phyloP scores from a whole-genome alignment of 805 yeast genomes.

The Starmerella vitae region DNA sequence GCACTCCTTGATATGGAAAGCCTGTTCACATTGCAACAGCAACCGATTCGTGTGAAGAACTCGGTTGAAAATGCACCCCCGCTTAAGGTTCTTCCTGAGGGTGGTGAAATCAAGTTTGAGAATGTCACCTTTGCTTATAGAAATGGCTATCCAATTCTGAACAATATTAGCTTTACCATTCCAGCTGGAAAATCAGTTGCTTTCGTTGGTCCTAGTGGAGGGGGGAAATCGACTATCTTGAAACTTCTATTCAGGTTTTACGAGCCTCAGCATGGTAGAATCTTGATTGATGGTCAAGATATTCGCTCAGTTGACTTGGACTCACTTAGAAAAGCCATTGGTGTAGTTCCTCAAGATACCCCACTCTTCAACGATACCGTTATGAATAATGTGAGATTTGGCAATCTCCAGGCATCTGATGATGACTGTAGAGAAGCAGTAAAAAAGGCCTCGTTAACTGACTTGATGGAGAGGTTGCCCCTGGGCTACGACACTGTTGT shows the following conservation, averaged over 20 bases:
- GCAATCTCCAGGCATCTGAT: conserved; percentile 58
- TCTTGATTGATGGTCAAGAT: conserved; percentile 80
- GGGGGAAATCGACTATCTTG: conserved; percentile 85
- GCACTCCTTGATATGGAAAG: conserved; percentile 93
- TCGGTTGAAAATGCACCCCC: conserved; percentile 45
- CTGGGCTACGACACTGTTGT: conserved; percentile 76
- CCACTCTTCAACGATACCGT: conserved; percentile 89
- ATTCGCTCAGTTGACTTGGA: conserved; percentile 61
- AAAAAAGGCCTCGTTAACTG: conserved; percentile 52
- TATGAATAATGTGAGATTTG: conserved; percentile 76
- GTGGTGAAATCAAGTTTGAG: conserved; percentile 75
- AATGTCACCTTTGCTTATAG: conserved; percentile 89
- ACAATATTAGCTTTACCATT: conserved; percentile 66
- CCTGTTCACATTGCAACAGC: conserved; percentile 68
- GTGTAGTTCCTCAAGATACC: conserved; percentile 96
- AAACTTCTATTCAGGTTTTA: conserved; percentile 78
- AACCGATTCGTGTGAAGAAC: conserved; percentile 53
- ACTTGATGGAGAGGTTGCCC: conserved; percentile 56
- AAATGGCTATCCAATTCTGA: conserved; percentile 72
- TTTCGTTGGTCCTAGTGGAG: conserved; percentile 91
- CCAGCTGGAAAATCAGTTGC: conserved; percentile 90
- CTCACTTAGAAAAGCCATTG: conserved; percentile 57
- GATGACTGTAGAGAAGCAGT: conserved; percentile 57
- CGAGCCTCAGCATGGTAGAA: conserved; percentile 66
- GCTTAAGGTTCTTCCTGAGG: conserved; percentile 35